Percentiles rank a stretch among this genome's conserved stretches.
phyloP scores from a whole-genome alignment of 805 yeast species.

The Lipomyces sp. region DNA sequence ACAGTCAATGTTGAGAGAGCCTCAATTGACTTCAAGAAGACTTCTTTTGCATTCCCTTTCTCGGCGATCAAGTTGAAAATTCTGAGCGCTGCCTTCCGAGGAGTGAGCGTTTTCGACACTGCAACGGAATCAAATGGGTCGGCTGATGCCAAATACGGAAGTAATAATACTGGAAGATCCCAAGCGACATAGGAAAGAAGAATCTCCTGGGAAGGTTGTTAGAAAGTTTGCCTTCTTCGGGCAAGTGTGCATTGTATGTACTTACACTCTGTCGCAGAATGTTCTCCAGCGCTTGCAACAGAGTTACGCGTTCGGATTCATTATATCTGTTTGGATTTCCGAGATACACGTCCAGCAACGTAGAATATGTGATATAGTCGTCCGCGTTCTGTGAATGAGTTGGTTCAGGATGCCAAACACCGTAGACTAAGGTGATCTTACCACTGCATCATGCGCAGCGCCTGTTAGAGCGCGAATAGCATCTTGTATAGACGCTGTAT shows the following conservation, averaged over 20 bases:
- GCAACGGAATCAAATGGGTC: constrained; percentile 28
- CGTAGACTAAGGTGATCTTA: constrained; percentile 11
- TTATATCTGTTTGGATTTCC: constrained; percentile 54
- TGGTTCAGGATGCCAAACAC: background rate
- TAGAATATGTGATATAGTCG: constrained; percentile 74
- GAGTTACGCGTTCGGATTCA: constrained; percentile 54
- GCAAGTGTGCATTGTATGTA: background rate
- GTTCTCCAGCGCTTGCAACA: constrained; percentile 55
- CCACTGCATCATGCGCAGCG: constrained; percentile 36
- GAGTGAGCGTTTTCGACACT: constrained; percentile 21
- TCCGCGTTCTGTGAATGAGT: constrained; percentile 47
- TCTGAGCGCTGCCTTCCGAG: constrained; percentile 50
- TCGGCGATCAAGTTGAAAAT: constrained; percentile 67
- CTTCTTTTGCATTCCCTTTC: constrained; percentile 80
- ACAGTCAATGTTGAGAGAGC: constrained; percentile 52
- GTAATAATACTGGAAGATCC: constrained; percentile 80
- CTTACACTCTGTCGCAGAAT: constrained; percentile 48
- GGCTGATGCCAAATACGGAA: constrained; percentile 55
- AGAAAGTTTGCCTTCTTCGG: background rate
- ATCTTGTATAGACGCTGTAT: constrained; percentile 10
- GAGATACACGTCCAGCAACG: constrained; percentile 67
- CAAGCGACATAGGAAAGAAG: constrained; percentile 77
- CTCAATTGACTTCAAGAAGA: constrained; percentile 74
- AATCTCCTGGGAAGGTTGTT: constrained; percentile 47
- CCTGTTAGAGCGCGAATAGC: constrained; percentile 25